Percentiles rank a stretch among this genome's conserved stretches.
Evolutionary conservation across 345 rosid species (phyloP).

Genomic region (Populus simonii): DNA sequence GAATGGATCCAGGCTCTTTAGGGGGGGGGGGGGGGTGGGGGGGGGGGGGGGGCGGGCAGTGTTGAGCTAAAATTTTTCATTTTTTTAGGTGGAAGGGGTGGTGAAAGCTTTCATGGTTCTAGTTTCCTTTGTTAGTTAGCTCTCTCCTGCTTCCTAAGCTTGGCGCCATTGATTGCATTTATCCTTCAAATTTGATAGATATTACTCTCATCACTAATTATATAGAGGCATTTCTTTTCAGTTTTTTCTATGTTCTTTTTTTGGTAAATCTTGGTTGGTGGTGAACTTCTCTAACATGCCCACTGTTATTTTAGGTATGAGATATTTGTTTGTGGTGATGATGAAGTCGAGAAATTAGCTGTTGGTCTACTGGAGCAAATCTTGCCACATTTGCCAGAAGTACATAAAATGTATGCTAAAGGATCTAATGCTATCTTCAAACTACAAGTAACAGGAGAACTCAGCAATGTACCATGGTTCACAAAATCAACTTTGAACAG

Average conservation of each 20-base stretch:
- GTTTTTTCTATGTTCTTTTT: background rate
- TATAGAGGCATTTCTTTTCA: background rate
- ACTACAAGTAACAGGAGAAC: constrained; percentile 36
- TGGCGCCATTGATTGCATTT: background rate
- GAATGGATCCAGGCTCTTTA: background rate
- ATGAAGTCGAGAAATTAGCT: constrained; percentile 43
- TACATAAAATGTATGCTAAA: constrained; percentile 30
- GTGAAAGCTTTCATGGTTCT: background rate
- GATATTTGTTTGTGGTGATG: constrained; percentile 37
- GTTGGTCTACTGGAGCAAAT: constrained; percentile 45
- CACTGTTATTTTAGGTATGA: constrained; percentile 39
- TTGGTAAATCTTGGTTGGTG: background rate
- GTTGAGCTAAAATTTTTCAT: background rate
- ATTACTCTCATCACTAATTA: background rate
- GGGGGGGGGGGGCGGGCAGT: no score
- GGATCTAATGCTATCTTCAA: constrained; percentile 48
- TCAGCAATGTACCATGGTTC: constrained; percentile 44
- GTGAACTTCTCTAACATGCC: background rate
- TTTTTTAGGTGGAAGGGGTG: background rate
- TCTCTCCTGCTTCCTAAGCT: background rate
- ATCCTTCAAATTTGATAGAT: background rate
- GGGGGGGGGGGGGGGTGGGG: background rate
- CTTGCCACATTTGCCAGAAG: constrained; percentile 46
- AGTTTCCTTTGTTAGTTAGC: background rate
- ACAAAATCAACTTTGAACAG: constrained; percentile 51